Evolutionary conservation across 2,329 filamentous ascomycete genomes (phyloP).

Genomic region (Neoarthrinium moseri): DNA sequence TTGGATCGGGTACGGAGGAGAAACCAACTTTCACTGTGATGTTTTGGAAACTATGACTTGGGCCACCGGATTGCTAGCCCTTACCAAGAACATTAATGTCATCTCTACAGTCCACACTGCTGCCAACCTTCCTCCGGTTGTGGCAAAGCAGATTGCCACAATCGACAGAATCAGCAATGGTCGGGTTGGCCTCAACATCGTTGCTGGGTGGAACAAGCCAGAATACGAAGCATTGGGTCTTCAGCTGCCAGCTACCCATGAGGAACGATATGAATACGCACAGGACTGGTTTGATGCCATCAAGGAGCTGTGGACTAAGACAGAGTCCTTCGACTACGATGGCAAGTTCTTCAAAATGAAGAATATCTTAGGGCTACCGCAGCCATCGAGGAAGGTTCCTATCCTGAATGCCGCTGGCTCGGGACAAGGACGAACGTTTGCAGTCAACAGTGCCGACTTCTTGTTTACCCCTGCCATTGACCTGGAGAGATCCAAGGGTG

Average conservation of each 20-base stretch:
- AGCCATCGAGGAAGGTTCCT: not conserved
- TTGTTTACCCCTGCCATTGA: slow-evolving; percentile 2
- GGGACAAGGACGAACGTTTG: slow-evolving; percentile 5
- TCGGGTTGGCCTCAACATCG: slow-evolving; percentile 50
- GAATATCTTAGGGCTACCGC: not conserved
- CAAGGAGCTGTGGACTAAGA: slow-evolving; percentile 2
- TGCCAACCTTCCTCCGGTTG: slow-evolving; percentile 49
- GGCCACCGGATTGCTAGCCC: not conserved
- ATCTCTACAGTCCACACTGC: slow-evolving; percentile 51
- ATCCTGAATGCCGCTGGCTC: slow-evolving; percentile 8
- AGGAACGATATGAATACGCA: slow-evolving; percentile 5
- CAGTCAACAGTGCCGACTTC: slow-evolving; percentile 3
- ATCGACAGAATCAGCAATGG: slow-evolving; percentile 52
- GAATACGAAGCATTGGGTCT: slow-evolving; percentile 48
- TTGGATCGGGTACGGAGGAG: slow-evolving; percentile 6
- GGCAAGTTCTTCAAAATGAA: slow-evolving; percentile 5
- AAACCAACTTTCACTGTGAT: slow-evolving; percentile 5
- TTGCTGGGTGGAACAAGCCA: slow-evolving; percentile 53
- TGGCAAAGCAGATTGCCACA: slow-evolving; percentile 51
- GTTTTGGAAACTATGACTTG: slow-evolving; percentile 3
- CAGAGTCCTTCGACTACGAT: slow-evolving; percentile 1
- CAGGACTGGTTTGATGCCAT: slow-evolving; percentile 6
- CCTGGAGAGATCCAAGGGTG: slow-evolving; percentile 2
- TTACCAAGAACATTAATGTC: slow-evolving; percentile 38
- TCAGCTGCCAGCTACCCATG: slow-evolving; percentile 2